Conservation (phyloP, 148 eudicot species). For the Camellia granthamiana region DNA sequence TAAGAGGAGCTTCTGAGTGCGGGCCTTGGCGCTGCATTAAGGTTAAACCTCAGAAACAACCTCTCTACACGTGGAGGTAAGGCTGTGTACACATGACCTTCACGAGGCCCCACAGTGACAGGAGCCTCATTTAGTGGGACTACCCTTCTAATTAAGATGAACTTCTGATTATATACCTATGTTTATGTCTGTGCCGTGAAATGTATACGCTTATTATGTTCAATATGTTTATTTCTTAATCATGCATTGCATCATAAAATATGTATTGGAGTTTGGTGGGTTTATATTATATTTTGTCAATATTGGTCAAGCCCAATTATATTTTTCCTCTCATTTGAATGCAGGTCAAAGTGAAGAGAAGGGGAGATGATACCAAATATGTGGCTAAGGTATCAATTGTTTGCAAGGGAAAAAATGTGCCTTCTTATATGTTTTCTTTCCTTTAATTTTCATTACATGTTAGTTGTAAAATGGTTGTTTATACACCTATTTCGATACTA, state of each 20-base stretch:
- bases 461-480: neutral
- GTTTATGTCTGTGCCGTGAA: neutral
- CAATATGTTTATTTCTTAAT: neutral
- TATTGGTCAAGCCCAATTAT: neutral
- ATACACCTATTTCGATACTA: neutral
- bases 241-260: too few relatives aligned
- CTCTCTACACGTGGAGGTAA: too few relatives aligned
- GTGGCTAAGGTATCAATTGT: slow-evolving; percentile 80
- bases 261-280: neutral
- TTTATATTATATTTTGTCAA: neutral
- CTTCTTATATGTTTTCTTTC: slow-evolving; percentile 1
- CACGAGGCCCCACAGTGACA: too few relatives aligned
- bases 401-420: slow-evolving; percentile 3
- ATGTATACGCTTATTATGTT: neutral
- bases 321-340: slow-evolving; percentile 11
- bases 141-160: neutral
- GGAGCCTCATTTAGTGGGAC: too few relatives aligned
- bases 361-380: slow-evolving; percentile 96
- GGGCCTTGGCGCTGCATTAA: too few relatives aligned
- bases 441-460: neutral
- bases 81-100: too few relatives aligned
- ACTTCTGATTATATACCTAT: neutral
- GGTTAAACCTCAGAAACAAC: too few relatives aligned
- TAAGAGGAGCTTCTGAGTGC: neutral
- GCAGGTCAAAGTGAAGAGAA: slow-evolving; percentile 96